Base-by-base conservation (phyloP, 164 flowering plant genomes). In the Litsea cubeba region DNA sequence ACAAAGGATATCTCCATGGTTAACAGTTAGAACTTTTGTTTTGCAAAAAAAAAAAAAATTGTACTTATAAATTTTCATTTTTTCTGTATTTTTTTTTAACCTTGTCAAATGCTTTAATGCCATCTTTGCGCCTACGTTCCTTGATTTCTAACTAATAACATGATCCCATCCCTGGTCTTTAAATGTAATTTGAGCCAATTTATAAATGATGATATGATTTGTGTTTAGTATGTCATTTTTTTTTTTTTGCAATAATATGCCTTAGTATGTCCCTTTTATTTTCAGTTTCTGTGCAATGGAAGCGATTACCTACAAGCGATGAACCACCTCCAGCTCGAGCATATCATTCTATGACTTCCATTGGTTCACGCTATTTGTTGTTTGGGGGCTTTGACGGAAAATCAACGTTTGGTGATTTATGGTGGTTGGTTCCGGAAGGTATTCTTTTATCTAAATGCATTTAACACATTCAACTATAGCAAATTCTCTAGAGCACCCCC, bases 351-450 rank as follows among this genome's bases (percentile, higher is more conserved):
- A 81, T 96, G 92, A 89, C 89, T 73, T 78, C 76, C 65, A 75
- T 92, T 73, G 97, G 97, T 67, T 84, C 92, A 26, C 92, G 90
- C 5, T 88, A 90, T 85, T 83, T 96, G 28, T 85, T 96, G 81
- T 89, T 91, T 90, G 99, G 99, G 77, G 99, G 98, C 74, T 94
- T 89, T 86, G 97, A 96, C 84, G 98, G 99, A 73, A 96, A 94
- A 80, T 77, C 88, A 35, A 94, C 99, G 23, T 91, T 84, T 83
- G 94, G 89, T 72, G 98, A 94, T 82, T 46, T 89, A 28, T 96
- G 99, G 98, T 96, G 97, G 99, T 83, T 96, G 81, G 99, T 93
- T 79, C 90, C 91, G 60, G 97, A 92, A 91, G 99, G 99, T 96
- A 89, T 20, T 65, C 22, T 5, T 70, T 70, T 10, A 28, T 20